Percentiles rank a stretch among this genome's conserved stretches.
Evolutionary conservation across 2,329 filamentous ascomycete species (phyloP).

Genomic region (Aureobasidium leucospermi): DNA sequence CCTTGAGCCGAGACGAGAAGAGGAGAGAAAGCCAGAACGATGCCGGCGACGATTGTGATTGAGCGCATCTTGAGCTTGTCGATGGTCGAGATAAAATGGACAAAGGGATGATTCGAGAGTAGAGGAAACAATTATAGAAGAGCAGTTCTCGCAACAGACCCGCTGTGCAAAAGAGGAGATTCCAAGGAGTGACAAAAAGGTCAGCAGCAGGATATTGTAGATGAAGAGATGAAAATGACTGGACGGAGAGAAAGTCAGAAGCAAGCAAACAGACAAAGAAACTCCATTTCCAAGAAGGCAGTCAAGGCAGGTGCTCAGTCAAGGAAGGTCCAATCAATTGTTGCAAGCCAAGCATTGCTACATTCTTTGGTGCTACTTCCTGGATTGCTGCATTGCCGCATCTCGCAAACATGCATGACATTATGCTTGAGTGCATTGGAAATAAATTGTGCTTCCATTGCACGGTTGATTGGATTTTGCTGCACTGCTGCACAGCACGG

Average conservation of each 20-base stretch:
- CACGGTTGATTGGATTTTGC: background rate
- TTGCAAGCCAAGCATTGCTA: background rate
- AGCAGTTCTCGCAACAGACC: background rate
- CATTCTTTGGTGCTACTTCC: constrained; percentile 5
- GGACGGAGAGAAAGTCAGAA: background rate
- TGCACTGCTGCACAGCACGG: background rate
- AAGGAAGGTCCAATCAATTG: background rate
- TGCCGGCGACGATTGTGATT: constrained; percentile 19
- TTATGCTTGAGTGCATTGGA: background rate
- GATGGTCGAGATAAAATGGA: background rate
- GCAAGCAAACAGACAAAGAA: constrained; percentile 9
- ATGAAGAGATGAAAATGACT: background rate
- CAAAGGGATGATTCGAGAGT: background rate
- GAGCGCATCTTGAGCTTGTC: constrained; percentile 19
- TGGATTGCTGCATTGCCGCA: background rate
- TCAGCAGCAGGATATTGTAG: background rate
- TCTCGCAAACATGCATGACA: constrained; percentile 1
- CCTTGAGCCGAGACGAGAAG: constrained; percentile 33
- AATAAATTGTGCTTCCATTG: background rate
- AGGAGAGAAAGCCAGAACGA: constrained; percentile 22
- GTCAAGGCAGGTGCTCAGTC: background rate
- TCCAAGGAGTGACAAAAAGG: constrained; percentile 2
- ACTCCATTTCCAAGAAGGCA: background rate
- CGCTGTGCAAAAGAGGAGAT: background rate
- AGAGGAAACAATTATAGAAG: background rate